These are phyloP conservation scores for Dillenia turbinata DNA, from an alignment of 164 flowering plant species.

Conservation along the genomic window DNA sequence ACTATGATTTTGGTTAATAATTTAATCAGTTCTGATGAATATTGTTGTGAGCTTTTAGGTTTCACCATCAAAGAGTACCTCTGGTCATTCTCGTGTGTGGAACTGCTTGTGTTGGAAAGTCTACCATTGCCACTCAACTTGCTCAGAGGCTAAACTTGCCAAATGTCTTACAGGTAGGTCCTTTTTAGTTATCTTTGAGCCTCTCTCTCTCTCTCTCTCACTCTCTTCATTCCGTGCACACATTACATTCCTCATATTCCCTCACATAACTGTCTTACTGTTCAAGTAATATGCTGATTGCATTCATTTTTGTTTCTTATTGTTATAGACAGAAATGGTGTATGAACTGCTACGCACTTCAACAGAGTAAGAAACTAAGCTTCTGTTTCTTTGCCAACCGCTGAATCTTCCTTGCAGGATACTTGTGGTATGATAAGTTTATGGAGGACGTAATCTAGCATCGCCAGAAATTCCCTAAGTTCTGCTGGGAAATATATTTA, in stretches of 20 bases:
- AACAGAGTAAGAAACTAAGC: slow-evolving; percentile 65
- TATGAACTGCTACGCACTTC: slow-evolving; percentile 94
- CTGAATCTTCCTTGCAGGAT: too few relatives aligned
- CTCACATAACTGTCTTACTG: background rate
- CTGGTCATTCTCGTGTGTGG: slow-evolving; percentile 97
- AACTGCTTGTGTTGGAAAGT: slow-evolving; percentile 96
- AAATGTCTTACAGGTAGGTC: slow-evolving; percentile 85
- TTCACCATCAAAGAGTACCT: slow-evolving; percentile 98
- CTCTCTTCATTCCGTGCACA: background rate
- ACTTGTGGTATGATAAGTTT: too few relatives aligned
- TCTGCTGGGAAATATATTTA: too few relatives aligned
- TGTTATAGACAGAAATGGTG: slow-evolving; percentile 93
- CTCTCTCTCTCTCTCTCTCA: slow-evolving; percentile 1
- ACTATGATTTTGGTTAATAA: too few relatives aligned
- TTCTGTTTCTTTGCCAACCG: too few relatives aligned
- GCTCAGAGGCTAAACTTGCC: slow-evolving; percentile 97
- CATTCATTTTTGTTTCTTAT: slow-evolving; percentile 11
- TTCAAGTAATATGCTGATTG: background rate
- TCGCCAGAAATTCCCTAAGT: too few relatives aligned
- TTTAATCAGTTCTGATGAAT: too few relatives aligned
- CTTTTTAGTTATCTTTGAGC: background rate
- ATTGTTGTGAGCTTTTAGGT: slow-evolving; percentile 32
- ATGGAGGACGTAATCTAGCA: too few relatives aligned
- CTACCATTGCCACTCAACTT: slow-evolving; percentile 97
- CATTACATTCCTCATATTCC: background rate